A percentile compares a stretch with the other conserved stretches of the same genome.
Evolutionary conservation across 2,329 filamentous ascomycete species (phyloP).

Genomic region (Exutisphaerella laricina): DNA sequence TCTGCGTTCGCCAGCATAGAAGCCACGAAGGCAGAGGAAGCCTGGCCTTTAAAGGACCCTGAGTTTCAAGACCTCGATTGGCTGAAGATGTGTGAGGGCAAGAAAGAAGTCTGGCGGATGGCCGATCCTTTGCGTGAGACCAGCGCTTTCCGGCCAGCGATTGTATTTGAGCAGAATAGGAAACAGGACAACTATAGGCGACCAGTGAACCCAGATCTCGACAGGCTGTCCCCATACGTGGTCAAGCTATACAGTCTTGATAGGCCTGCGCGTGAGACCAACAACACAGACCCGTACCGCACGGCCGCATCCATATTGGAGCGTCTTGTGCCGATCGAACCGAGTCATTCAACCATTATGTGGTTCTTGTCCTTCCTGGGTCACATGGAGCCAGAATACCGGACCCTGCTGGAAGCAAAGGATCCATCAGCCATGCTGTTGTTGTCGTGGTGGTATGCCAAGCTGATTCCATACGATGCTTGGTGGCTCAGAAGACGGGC

Average conservation of each 20-base stretch:
- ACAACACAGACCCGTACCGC: constrained; percentile 30
- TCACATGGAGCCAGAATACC: constrained; percentile 42
- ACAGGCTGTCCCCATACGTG: constrained; percentile 17
- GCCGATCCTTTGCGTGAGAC: constrained; percentile 46
- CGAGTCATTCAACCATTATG: constrained; percentile 40
- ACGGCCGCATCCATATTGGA: constrained; percentile 31
- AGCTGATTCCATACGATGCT: constrained; percentile 39
- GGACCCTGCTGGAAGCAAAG: constrained; percentile 44
- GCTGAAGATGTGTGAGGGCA: constrained; percentile 53
- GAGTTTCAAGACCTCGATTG: constrained; percentile 50
- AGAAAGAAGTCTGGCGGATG: constrained; percentile 50
- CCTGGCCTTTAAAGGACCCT: constrained; percentile 52
- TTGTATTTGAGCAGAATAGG: constrained; percentile 20
- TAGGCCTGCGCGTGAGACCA: constrained; percentile 13
- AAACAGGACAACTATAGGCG: constrained; percentile 4
- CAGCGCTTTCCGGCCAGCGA: constrained; percentile 41
- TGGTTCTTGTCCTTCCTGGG: constrained; percentile 46
- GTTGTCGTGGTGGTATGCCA: constrained; percentile 52
- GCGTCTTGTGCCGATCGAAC: constrained; percentile 34
- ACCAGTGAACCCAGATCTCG: constrained; percentile 13
- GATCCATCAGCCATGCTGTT: constrained; percentile 52
- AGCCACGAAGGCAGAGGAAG: constrained; percentile 38
- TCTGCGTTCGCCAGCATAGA: constrained; percentile 45
- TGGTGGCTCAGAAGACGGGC: constrained; percentile 50
- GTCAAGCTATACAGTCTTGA: constrained; percentile 24